A percentile compares a stretch with the other conserved stretches of the same genome.
These are phyloP conservation scores for Candida boleticola DNA, from an alignment of 805 yeast species.

Conservation along the genomic window DNA sequence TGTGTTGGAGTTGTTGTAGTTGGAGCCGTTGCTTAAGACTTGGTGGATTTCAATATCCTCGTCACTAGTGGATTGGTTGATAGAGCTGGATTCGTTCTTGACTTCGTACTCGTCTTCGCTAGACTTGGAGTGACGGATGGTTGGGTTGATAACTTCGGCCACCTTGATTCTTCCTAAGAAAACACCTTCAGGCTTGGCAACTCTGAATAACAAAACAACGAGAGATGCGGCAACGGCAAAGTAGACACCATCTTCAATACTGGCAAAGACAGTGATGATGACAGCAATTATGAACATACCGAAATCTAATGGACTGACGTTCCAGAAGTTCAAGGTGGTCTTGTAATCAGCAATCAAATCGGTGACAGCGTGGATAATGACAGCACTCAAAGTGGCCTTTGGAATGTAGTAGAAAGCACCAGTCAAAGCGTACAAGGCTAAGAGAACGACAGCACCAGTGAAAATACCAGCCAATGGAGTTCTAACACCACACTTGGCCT, in stretches of 20 bases:
- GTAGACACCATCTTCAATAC: constrained; percentile 87
- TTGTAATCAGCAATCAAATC: constrained; percentile 74
- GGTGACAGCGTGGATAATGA: constrained; percentile 90
- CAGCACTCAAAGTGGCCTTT: constrained; percentile 80
- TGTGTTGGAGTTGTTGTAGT: constrained; percentile 20
- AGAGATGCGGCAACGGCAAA: constrained; percentile 84
- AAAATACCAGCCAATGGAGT: constrained; percentile 91
- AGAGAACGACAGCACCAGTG: constrained; percentile 83
- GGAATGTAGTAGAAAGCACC: constrained; percentile 86
- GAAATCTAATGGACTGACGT: constrained; percentile 69
- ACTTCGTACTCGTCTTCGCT: constrained; percentile 8
- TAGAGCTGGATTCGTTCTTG: neutral
- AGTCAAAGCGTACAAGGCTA: constrained; percentile 84
- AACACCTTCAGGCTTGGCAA: constrained; percentile 77
- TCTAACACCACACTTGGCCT: constrained; percentile 92
- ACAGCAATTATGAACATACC: constrained; percentile 72
- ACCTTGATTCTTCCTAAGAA: constrained; percentile 78
- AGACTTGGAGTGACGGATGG: constrained; percentile 19
- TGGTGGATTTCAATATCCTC: constrained; percentile 42
- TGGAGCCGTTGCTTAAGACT: constrained; percentile 33
- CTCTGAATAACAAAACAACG: constrained; percentile 68
- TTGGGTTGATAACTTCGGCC: constrained; percentile 69
- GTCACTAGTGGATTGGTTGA: constrained; percentile 15
- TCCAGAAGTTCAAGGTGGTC: constrained; percentile 68
- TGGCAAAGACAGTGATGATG: constrained; percentile 68